Conservation (phyloP, 2,329 filamentous ascomycete species). For the Fusarium fracticaudum region DNA sequence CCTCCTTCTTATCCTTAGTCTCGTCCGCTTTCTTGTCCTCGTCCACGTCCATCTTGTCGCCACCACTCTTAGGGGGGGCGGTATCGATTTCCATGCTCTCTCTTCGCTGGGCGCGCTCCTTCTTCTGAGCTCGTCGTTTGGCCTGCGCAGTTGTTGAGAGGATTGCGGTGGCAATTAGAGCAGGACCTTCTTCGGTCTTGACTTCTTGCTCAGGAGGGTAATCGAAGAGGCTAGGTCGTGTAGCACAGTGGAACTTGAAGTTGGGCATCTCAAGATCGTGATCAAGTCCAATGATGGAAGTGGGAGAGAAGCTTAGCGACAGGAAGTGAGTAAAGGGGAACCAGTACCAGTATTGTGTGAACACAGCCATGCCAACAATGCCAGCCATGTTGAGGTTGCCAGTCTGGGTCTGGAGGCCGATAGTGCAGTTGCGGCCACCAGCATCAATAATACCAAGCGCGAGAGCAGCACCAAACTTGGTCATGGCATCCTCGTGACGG, state of each 20-base stretch:
- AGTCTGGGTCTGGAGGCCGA: conserved; percentile 95
- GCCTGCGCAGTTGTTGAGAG: conserved; percentile 97
- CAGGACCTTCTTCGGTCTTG: conserved; percentile 91
- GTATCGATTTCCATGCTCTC: conserved; percentile 97
- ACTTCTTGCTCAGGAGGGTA: conserved; percentile 97
- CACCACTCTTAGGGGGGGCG: conserved; percentile 66
- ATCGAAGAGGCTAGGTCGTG: conserved; percentile 93
- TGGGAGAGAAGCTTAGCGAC: conserved; percentile 95
- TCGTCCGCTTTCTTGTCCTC: conserved; percentile 66
- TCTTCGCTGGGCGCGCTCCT: conserved; percentile 86
- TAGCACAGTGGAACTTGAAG: conserved; percentile 96
- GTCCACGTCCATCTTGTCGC: conserved; percentile 91
- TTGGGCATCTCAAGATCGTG: conserved; percentile 91
- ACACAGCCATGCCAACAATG: conserved; percentile 97
- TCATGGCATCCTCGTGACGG: conserved; percentile 98
- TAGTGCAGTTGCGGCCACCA: conserved; percentile 97
- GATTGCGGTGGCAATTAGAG: conserved; percentile 94
- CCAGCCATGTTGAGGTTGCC: conserved; percentile 99
- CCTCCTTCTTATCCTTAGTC: conserved; percentile 69
- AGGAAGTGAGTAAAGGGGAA: conserved; percentile 99
- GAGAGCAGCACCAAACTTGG: conserved; percentile 95
- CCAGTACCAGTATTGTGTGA: conserved; percentile 99
- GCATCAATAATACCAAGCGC: conserved; percentile 98
- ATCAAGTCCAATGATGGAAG: conserved; percentile 93
- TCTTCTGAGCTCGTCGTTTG: conserved; percentile 92